Base-by-base conservation (phyloP, 768 basidiomycete species). In the Mycena venus region DNA sequence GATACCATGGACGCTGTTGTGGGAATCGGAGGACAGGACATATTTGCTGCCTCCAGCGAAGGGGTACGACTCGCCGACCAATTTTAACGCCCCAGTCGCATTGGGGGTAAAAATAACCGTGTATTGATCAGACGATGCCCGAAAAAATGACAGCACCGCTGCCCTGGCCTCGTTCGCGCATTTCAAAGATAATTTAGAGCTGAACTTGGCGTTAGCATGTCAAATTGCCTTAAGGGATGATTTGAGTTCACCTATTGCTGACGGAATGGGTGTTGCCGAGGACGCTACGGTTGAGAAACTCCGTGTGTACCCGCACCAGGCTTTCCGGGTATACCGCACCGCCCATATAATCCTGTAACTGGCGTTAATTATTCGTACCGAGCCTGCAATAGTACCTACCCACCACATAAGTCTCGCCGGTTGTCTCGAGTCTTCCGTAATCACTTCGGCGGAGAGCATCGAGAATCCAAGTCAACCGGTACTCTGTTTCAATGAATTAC, bases 291-390 rank as follows among this genome's bases (percentile, higher is more conserved):
- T 87, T 90, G 36, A 96, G 88, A 79, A 95, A 95, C 61, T 90
- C 89, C 47, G 91, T 87, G 76, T 95, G 94, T 12, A 91, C 89
- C 44, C 88, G 88, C 70, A 96, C 89, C 38, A 96, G 90, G 77
- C 91, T 93, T 77, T 94, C 93, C 14, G 95, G 95, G 75, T 94
- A 95, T 38, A 96, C 85, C 0, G 93, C 90, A 27, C 93, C 94
- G 34, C 95, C 95, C 94, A 96, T 96, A 75, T 94, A 96, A 79
- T 96, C 95, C n/a, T n/a, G n/a, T n/a, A n/a, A n/a, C n/a, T n/a
- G n/a, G n/a, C n/a, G n/a, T n/a, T n/a, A n/a, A n/a, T n/a, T n/a
- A n/a, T n/a, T n/a, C n/a, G n/a, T n/a, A n/a, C n/a, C n/a, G n/a
- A n/a, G n/a, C n/a, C n/a, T n/a, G n/a, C n/a, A n/a, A n/a, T n/a